Evolutionary conservation across 2,329 filamentous ascomycete species (phyloP), one percentile per base, ranked within the genome.

Genomic region (Macroventuria anomochaeta): DNA sequence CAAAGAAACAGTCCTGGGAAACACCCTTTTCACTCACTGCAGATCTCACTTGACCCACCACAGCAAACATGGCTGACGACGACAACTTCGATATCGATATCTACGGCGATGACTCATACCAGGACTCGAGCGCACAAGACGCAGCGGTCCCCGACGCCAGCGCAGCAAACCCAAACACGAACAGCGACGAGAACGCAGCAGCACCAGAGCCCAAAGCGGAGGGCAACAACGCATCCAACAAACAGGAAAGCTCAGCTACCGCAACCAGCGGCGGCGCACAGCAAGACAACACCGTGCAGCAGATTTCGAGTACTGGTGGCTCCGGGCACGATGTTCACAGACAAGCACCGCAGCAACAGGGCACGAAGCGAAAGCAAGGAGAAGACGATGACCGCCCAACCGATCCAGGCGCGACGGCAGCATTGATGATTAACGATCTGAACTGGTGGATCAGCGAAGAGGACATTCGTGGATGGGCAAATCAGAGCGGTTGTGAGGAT

Each of bases 361-460:
- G 84, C 31, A 77, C 80, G 39, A 88, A 88, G 70, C 82, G 86
- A 51, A 88, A 88, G 70, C 83, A 85, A 55, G 79, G 77, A 17
- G 78, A 72, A 17, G 72, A 79, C 34, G 72, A 80, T 46, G 82
- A 85, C 46, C 78, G 83, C 20, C 80, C 79, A 1, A 71, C 81
- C 5, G 85, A 88, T 54, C 81, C 82, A 2, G 82, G 82, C 57
- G 86, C 86, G 2, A 86, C 84, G 5, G 80, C 86, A 20, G 92
- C 93, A 0, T 77, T 97, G 25, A 86, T 96, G 73, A 85, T 97
- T 47, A 93, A 91, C 2, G 95, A 97, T 42, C 80, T 99, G 8
- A 89, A 90, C 74, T 99, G 95, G 95, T 97, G 93, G 93, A 93
- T 88, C 25, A 75, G 70, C 2, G 95, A 99, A 71, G 95, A 99